Percentiles rank a stretch among this genome's conserved stretches.
Conservation (phyloP, 495 filamentous ascomycete species). For the Cudoniella acicularis region DNA sequence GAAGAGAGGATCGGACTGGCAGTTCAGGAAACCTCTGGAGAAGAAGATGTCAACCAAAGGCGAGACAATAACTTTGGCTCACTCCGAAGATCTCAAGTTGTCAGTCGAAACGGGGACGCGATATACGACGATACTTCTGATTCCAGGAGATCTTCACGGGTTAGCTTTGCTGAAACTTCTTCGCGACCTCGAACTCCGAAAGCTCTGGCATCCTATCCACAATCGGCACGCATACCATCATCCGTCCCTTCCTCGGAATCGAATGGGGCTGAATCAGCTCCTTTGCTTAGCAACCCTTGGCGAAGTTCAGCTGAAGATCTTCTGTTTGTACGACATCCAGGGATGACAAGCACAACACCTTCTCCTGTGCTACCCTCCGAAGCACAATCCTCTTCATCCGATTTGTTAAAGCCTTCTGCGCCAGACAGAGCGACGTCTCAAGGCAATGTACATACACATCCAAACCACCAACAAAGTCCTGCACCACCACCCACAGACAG, state of each 20-base stretch:
- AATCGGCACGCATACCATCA: slow-evolving; percentile 5
- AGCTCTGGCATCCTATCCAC: slow-evolving; percentile 16
- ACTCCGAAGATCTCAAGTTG: not conserved
- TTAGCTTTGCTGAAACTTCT: slow-evolving; percentile 19
- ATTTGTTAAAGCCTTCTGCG: slow-evolving; percentile 8
- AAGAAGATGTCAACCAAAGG: not conserved
- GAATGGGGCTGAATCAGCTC: slow-evolving; percentile 8
- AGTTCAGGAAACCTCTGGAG: slow-evolving; percentile 26
- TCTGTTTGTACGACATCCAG: slow-evolving; percentile 12
- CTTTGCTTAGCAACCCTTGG: slow-evolving; percentile 23
- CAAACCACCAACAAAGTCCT: slow-evolving; percentile 15
- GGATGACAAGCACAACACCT: slow-evolving; percentile 7
- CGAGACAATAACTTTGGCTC: not conserved
- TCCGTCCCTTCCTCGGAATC: slow-evolving; percentile 6
- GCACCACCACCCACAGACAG: slow-evolving; percentile 18
- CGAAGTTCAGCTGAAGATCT: slow-evolving; percentile 19
- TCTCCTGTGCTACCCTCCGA: slow-evolving; percentile 17
- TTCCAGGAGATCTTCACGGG: slow-evolving; percentile 20
- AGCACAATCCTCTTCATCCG: slow-evolving; percentile 10
- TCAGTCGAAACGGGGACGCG: slow-evolving; percentile 4
- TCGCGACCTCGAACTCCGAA: slow-evolving; percentile 9
- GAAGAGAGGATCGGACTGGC: slow-evolving; percentile 31
- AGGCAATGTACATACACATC: slow-evolving; percentile 23
- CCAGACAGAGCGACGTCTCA: slow-evolving; percentile 10
- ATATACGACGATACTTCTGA: slow-evolving; percentile 6